Evolutionary conservation across 805 yeast genomes (phyloP).

Genomic region (Hemisphaericaspora nanyangensis): DNA sequence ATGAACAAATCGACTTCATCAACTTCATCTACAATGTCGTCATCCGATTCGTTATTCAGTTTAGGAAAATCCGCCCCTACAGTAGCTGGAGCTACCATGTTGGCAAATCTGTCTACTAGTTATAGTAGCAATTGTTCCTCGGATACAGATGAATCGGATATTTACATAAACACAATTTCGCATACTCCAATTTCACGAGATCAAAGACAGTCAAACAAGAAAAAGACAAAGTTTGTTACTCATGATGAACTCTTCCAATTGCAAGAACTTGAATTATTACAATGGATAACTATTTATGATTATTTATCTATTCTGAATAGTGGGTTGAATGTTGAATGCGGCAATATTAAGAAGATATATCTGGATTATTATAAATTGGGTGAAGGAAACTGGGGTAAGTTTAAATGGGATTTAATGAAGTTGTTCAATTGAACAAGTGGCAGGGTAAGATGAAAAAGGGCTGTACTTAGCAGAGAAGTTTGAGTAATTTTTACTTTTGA

Average conservation of each 20-base stretch:
- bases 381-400: conserved; percentile 8
- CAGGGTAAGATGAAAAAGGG: neutral
- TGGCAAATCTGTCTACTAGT: too few species aligned
- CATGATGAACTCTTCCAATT: conserved; percentile 4
- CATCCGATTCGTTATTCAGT: conserved; percentile 7
- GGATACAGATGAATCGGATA: conserved; percentile 19
- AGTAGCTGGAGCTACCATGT: too few species aligned
- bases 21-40: too few species aligned
- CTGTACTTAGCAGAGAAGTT: neutral
- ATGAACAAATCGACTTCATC: too few species aligned
- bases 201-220: neutral
- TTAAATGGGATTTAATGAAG: conserved; percentile 11
- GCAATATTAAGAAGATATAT: conserved; percentile 7
- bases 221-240: too few species aligned
- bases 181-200: neutral
- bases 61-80: conserved; percentile 8
- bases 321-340: conserved; percentile 5
- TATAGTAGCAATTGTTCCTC: too few species aligned
- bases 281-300: conserved; percentile 33
- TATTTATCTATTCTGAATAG: conserved; percentile 16
- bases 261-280: conserved; percentile 32
- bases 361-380: neutral
- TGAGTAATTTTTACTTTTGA: too few species aligned
- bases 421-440: conserved; percentile 2
- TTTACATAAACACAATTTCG: neutral